phyloP scores from a whole-genome alignment of 2,329 filamentous ascomycete genomes.

The Trichoderma arundinaceum region DNA sequence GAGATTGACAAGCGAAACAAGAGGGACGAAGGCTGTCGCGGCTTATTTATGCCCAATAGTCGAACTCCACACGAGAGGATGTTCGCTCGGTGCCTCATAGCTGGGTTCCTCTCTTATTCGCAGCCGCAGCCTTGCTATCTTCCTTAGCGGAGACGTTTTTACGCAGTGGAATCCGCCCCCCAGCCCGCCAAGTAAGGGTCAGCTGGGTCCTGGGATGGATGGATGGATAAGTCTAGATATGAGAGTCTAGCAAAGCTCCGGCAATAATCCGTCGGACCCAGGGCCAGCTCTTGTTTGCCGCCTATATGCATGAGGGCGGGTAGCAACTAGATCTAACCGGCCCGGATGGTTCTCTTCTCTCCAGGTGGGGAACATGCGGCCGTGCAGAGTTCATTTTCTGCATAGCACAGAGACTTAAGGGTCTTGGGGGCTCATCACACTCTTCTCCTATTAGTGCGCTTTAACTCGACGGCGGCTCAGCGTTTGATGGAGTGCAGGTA shows the following conservation, averaged over 20 bases:
- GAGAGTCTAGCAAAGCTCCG: slow-evolving; percentile 1
- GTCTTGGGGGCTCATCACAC: neutral
- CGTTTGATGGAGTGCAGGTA: neutral
- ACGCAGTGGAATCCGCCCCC: neutral
- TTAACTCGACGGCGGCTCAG: neutral
- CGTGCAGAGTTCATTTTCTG: neutral
- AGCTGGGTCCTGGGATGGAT: slow-evolving; percentile 23
- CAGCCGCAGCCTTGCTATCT: slow-evolving; percentile 24
- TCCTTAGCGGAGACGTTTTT: neutral
- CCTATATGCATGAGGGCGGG: slow-evolving; percentile 30
- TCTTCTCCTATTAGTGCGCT: slow-evolving; percentile 26
- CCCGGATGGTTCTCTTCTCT: slow-evolving; percentile 18
- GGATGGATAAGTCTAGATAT: slow-evolving; percentile 23
- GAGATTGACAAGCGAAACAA: slow-evolving; percentile 14
- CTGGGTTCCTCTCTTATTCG: slow-evolving; percentile 1
- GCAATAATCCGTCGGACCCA: slow-evolving; percentile 27
- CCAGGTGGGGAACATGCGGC: slow-evolving; percentile 9
- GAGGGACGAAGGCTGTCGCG: slow-evolving; percentile 18
- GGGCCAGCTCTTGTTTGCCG: slow-evolving; percentile 18
- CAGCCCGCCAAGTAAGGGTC: slow-evolving; percentile 26
- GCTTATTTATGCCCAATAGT: slow-evolving; percentile 26
- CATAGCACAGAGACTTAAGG: neutral
- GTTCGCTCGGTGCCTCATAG: slow-evolving; percentile 21
- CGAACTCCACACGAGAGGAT: slow-evolving; percentile 28
- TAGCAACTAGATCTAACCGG: slow-evolving; percentile 28